These are phyloP conservation scores for Aureobasidium sp. DNA, from an alignment of 2,329 filamentous ascomycete species.

Conservation along the genomic window DNA sequence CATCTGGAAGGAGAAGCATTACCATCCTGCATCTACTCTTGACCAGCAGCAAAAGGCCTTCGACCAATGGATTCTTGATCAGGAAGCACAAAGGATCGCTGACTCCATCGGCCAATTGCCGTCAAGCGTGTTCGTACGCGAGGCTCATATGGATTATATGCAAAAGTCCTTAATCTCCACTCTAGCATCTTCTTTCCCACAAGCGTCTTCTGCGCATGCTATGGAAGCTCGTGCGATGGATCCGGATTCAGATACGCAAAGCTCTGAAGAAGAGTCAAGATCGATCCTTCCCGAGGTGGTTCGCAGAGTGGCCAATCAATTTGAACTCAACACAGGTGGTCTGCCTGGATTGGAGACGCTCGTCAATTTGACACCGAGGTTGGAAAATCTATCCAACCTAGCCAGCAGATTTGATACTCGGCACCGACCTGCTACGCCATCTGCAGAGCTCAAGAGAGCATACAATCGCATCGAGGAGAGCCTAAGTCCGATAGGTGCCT, in stretches of 20 bases:
- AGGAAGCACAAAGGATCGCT: background rate
- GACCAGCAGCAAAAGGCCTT: constrained; percentile 48
- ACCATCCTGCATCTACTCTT: constrained; percentile 70
- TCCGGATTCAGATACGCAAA: background rate
- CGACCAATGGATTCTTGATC: constrained; percentile 56
- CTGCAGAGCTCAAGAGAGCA: constrained; percentile 41
- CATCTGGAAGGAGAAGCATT: constrained; percentile 87
- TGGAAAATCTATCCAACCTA: constrained; percentile 1
- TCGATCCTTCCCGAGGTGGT: constrained; percentile 10
- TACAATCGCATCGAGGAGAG: constrained; percentile 51
- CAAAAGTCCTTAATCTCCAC: constrained; percentile 4
- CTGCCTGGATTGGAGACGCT: background rate
- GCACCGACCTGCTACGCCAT: background rate
- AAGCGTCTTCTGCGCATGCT: background rate
- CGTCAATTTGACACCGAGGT: constrained; percentile 2
- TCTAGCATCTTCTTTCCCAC: constrained; percentile 6
- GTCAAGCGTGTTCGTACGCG: background rate
- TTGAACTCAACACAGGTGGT: background rate
- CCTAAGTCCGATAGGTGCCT: constrained; percentile 1
- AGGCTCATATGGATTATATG: constrained; percentile 7
- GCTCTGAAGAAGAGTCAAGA: constrained; percentile 10
- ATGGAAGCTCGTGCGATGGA: background rate
- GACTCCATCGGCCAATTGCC: background rate
- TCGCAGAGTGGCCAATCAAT: constrained; percentile 10
- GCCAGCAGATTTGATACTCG: constrained; percentile 1